phyloP scores from a whole-genome alignment of 306 rosid species.

The Cicer bijugum region DNA sequence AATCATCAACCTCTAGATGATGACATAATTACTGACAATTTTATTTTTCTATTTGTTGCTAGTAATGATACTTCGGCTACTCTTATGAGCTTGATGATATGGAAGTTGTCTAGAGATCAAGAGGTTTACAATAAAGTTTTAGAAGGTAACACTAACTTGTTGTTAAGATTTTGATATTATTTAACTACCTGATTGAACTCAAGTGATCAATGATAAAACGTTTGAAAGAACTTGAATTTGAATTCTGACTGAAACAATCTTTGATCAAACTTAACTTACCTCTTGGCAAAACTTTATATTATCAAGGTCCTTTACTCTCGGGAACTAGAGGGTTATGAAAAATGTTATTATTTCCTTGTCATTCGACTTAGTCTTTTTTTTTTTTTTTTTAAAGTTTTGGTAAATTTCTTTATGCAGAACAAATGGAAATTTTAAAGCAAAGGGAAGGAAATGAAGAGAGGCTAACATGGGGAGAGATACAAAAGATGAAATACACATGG shows the following conservation, averaged over 20 bases:
- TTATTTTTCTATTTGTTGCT: slow-evolving; percentile 53
- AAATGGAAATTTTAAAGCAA: slow-evolving; percentile 53
- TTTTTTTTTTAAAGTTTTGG: neutral
- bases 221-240: too few species aligned
- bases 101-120: slow-evolving; percentile 58
- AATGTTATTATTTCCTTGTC: too few species aligned
- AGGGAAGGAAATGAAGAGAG: slow-evolving; percentile 48
- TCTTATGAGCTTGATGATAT: slow-evolving; percentile 55
- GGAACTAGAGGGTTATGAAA: too few species aligned
- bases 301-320: too few species aligned
- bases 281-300: too few species aligned
- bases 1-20: slow-evolving; percentile 48
- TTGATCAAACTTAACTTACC: too few species aligned
- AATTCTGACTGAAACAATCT: too few species aligned
- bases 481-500: slow-evolving; percentile 68
- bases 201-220: too few species aligned
- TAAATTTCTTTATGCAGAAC: slow-evolving; percentile 40
- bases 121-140: slow-evolving; percentile 56
- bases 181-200: too few species aligned
- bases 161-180: neutral
- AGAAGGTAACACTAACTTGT: slow-evolving; percentile 47
- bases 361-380: neutral
- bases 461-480: slow-evolving; percentile 58
- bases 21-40: slow-evolving; percentile 51
- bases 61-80: slow-evolving; percentile 58